Conservation (phyloP, 768 basidiomycete species). For the Nidularia pulvinata region DNA sequence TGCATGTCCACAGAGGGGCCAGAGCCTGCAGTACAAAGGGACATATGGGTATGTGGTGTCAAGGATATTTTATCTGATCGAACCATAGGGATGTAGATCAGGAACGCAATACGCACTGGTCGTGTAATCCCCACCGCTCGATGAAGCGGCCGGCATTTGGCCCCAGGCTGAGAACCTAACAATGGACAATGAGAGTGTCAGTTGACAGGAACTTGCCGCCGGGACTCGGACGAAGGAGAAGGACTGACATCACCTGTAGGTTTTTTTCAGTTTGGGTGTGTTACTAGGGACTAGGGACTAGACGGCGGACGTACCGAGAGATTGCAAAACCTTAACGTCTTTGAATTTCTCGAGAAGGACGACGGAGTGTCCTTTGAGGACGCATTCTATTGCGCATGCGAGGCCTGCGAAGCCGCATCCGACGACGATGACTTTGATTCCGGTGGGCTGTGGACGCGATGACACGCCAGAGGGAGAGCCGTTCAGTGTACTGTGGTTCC, state of each 20-base stretch:
- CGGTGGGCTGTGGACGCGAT: neutral
- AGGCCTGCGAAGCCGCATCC: conserved; percentile 2
- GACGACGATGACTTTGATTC: conserved; percentile 1
- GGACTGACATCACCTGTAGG: neutral
- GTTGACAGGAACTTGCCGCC: no score
- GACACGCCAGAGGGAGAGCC: no score
- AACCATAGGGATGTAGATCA: neutral
- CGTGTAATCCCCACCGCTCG: conserved; percentile 3
- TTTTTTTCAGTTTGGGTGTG: neutral
- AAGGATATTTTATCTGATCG: neutral
- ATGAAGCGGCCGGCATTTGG: conserved; percentile 1
- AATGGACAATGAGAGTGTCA: no score
- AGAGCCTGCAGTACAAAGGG: neutral
- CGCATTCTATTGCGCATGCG: conserved; percentile 1
- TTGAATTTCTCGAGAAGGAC: neutral
- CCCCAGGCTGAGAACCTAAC: neutral
- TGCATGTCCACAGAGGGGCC: neutral
- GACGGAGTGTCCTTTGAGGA: conserved; percentile 1
- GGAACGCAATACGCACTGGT: neutral
- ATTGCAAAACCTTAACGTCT: neutral
- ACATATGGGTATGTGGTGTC: neutral
- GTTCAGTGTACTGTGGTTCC: no score
- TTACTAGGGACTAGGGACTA: neutral
- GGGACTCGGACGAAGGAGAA: neutral
- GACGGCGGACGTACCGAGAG: neutral